A percentile compares a stretch with the other conserved stretches of the same genome.
phyloP scores from a whole-genome alignment of 179 eudicot genomes.

The Amaranthus tricolor region DNA sequence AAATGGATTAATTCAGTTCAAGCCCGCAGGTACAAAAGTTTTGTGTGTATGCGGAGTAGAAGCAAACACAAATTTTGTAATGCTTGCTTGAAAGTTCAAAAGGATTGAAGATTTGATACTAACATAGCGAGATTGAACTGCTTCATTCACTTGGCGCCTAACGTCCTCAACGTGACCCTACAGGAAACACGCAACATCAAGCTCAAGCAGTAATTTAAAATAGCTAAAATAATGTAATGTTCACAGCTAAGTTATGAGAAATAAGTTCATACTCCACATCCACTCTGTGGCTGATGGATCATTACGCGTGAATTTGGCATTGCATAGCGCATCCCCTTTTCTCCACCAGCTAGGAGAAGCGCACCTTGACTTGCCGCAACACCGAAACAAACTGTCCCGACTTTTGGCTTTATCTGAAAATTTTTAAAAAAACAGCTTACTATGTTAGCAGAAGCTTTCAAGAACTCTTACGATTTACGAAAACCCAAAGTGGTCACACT shows the following conservation, averaged over 20 bases:
- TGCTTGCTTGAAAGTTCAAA: neutral
- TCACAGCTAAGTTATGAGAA: neutral
- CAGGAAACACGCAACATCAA: slow-evolving; percentile 19
- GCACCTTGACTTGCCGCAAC: slow-evolving; percentile 90
- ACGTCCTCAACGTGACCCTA: slow-evolving; percentile 79
- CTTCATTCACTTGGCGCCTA: slow-evolving; percentile 83
- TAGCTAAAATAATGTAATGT: neutral
- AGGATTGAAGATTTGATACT: slow-evolving; percentile 35
- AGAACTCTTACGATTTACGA: slow-evolving; percentile 1
- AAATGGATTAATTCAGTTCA: neutral
- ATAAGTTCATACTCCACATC: slow-evolving; percentile 58
- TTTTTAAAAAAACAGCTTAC: neutral
- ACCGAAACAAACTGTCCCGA: slow-evolving; percentile 95
- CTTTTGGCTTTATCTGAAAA: slow-evolving; percentile 87
- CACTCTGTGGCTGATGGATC: slow-evolving; percentile 92
- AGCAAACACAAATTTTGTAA: too few species aligned
- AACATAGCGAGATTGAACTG: slow-evolving; percentile 77
- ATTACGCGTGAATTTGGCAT: slow-evolving; percentile 95
- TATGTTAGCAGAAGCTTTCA: slow-evolving; percentile 9
- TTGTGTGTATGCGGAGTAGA: neutral
- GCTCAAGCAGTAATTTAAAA: neutral
- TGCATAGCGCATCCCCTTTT: slow-evolving; percentile 93
- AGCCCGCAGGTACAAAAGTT: neutral
- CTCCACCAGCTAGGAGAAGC: slow-evolving; percentile 95
- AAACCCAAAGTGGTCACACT: neutral